Base-by-base conservation (phyloP, 164 flowering plant species). In the Stephania cephalantha region DNA sequence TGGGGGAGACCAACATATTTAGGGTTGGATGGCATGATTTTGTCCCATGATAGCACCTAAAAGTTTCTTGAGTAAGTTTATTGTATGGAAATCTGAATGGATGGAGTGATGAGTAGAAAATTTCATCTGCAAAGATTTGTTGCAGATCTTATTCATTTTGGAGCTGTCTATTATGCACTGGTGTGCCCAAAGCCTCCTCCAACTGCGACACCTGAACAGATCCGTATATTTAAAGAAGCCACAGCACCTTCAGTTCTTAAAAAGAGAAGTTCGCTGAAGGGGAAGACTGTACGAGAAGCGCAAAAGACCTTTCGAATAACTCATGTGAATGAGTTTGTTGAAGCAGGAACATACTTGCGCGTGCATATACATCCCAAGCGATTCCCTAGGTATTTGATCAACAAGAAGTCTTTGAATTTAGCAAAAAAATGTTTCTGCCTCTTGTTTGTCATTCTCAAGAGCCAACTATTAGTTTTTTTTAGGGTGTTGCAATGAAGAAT, bases 341-440 rank as follows among this genome's bases (percentile, higher is more conserved):
- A 95, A 84, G 82, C 87, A 67, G 99, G 99, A 78, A 90, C 95
- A 20, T 93, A 91, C 83, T 82, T 95, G 70, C 92, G 98, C 68
- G 94, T 95, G 42, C 91, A 91, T 87, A 91, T 95, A 31, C 98
- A 93, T 80, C 99, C 99, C 53, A 95, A 91, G 80, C 97, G 99
- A 77, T 95, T 87, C 82, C 99, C 96, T 0, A 87, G 97, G 98
- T 91, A 72, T 71, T 65, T 35, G 20, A 30, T 10, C 11, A 22
- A 70, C 31, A 9, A 20, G 18, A 31, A 2, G 61, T 72, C 63
- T 15, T 50, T 50, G 55, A 50, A 50, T 50, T 50, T 29, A 3
- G 1, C 4, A 35, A 67, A 7, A 30, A 25, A 2, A 29, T 67
- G 70, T 30, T 25, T 25, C 15, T 30, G 8, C 71, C 42, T 30